phyloP scores from a whole-genome alignment of 768 basidiomycete genomes.

The Suillus ampliporus region DNA sequence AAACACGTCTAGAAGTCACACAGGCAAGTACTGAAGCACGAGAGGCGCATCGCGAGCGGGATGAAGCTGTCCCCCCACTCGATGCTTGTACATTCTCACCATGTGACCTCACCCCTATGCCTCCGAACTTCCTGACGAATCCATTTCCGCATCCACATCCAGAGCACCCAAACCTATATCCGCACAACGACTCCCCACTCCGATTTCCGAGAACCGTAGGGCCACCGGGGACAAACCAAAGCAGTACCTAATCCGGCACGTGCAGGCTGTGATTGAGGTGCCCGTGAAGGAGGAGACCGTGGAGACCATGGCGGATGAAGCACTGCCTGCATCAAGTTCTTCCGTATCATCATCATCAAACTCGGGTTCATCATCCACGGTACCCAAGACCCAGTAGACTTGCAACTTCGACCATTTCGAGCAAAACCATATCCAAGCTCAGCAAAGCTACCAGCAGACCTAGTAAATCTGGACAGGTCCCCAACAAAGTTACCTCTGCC shows the following conservation, averaged over 20 bases:
- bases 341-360: constrained; percentile 20
- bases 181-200: constrained; percentile 33
- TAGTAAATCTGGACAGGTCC: constrained; percentile 8
- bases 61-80: constrained; percentile 41
- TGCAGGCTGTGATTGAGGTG: constrained; percentile 62
- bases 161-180: constrained; percentile 30
- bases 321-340: constrained; percentile 15
- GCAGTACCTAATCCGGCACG: constrained; percentile 59
- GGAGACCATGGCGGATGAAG: constrained; percentile 33
- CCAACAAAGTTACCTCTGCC: constrained; percentile 12
- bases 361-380: constrained; percentile 18
- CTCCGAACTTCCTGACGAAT: constrained; percentile 30
- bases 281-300: constrained; percentile 68
- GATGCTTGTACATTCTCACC: constrained; percentile 15
- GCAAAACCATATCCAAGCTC: constrained; percentile 10
- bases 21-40: constrained; percentile 51
- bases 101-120: constrained; percentile 18
- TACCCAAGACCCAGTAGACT: neutral
- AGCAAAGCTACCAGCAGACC: constrained; percentile 14
- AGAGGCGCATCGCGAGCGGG: constrained; percentile 56
- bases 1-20: constrained; percentile 57
- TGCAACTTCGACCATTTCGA: neutral
- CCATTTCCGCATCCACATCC: constrained; percentile 39
- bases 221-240: constrained; percentile 19
- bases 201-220: constrained; percentile 34